A percentile compares a stretch with the other conserved stretches of the same genome.
These are phyloP conservation scores for Adansonia grandidieri DNA, from an alignment of 441 rosid species.

Conservation along the genomic window DNA sequence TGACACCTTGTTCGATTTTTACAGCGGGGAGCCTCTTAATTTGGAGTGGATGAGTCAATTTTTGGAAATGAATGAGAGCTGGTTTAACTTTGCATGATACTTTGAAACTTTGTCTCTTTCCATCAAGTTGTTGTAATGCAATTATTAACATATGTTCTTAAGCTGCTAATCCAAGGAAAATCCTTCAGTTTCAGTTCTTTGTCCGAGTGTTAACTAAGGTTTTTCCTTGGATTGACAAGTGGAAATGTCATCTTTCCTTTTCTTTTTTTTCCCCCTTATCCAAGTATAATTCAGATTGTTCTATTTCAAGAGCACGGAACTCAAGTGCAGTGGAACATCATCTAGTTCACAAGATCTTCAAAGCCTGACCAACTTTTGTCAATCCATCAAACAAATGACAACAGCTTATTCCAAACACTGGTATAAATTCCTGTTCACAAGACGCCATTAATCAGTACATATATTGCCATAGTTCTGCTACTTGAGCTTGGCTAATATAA, in stretches of 20 bases:
- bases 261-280: no score
- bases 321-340: no score
- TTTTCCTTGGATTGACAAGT: constrained; percentile 18
- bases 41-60: constrained; percentile 46
- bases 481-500: no score
- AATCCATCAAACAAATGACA: no score
- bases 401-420: no score
- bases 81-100: constrained; percentile 30
- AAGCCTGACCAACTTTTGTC: no score
- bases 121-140: background rate
- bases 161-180: constrained; percentile 23
- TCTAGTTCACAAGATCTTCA: no score
- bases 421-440: no score
- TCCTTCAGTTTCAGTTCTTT: background rate
- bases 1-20: constrained; percentile 26
- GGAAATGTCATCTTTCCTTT: background rate
- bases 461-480: no score
- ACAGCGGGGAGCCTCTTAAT: constrained; percentile 34
- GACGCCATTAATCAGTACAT: no score
- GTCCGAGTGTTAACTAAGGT: background rate
- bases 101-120: background rate
- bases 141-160: background rate
- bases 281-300: constrained; percentile 2
- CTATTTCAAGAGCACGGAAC: background rate
- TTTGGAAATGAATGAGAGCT: constrained; percentile 42